These are phyloP conservation scores for Pseudocercospora vitis DNA, from an alignment of 2,329 filamentous ascomycete genomes.

Conservation along the genomic window DNA sequence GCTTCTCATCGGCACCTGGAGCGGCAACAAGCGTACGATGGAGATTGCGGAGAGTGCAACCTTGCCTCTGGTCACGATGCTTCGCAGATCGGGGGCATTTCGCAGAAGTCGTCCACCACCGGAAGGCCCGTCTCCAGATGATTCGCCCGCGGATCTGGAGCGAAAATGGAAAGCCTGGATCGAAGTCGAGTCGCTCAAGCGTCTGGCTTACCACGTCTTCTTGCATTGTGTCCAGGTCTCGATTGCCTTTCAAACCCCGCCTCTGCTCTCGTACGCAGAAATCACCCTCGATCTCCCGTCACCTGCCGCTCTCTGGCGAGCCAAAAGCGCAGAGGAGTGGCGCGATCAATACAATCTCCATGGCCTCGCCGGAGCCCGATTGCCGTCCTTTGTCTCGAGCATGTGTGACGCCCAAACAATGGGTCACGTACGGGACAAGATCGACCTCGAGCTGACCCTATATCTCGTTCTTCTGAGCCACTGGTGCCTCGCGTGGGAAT, in stretches of 20 bases:
- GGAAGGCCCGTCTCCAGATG: slow-evolving; percentile 12
- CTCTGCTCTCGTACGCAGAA: slow-evolving; percentile 24
- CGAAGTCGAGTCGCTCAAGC: slow-evolving; percentile 24
- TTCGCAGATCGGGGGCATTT: slow-evolving; percentile 24
- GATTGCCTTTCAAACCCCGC: slow-evolving; percentile 23
- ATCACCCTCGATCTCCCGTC: slow-evolving; percentile 25
- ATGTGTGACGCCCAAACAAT: slow-evolving; percentile 23
- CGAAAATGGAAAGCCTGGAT: slow-evolving; percentile 25
- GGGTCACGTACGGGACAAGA: slow-evolving; percentile 14
- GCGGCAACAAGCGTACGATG: slow-evolving; percentile 27
- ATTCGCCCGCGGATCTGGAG: slow-evolving; percentile 14
- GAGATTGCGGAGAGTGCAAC: slow-evolving; percentile 20
- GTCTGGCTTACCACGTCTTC: slow-evolving; percentile 25
- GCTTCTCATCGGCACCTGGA: slow-evolving; percentile 25
- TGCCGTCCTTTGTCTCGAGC: slow-evolving; percentile 22
- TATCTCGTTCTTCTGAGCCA: slow-evolving; percentile 25
- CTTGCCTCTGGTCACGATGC: slow-evolving; percentile 24
- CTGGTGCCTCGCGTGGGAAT: slow-evolving; percentile 24
- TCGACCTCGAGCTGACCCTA: slow-evolving; percentile 23
- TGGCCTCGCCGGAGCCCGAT: slow-evolving; percentile 11
- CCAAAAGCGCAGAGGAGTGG: slow-evolving; percentile 22
- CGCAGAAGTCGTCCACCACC: slow-evolving; percentile 15
- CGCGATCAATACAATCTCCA: slow-evolving; percentile 22
- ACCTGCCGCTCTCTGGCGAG: slow-evolving; percentile 21
- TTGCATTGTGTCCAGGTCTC: slow-evolving; percentile 24